phyloP scores from a whole-genome alignment of 345 rosid species.

The Raphanus raphanistrum region DNA sequence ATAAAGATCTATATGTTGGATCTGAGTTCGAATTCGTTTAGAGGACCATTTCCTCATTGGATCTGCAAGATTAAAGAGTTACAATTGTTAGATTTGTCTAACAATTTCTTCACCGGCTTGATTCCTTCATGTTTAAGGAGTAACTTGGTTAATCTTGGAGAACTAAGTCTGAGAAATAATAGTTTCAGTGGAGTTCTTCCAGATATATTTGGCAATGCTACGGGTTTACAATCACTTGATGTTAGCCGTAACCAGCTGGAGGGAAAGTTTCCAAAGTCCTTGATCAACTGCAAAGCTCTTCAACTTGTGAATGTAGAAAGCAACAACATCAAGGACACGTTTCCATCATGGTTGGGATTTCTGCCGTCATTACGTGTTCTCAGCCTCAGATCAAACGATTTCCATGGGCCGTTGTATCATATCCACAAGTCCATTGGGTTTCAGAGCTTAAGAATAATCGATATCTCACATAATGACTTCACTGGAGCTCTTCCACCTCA shows the following conservation, averaged over 20 bases:
- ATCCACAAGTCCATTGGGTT: not conserved
- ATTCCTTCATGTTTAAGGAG: constrained; percentile 39
- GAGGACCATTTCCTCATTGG: constrained; percentile 33
- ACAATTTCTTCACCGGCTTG: not conserved
- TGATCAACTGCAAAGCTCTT: constrained; percentile 26
- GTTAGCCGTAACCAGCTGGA: not conserved
- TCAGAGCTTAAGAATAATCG: constrained; percentile 47
- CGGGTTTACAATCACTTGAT: not conserved
- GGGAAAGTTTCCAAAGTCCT: not conserved
- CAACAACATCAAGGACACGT: constrained; percentile 23
- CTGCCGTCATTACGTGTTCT: not conserved
- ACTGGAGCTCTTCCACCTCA: not conserved
- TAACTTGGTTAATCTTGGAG: not conserved
- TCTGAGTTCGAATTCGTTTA: constrained; percentile 14
- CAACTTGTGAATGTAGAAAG: constrained; percentile 28
- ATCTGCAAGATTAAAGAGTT: constrained; percentile 34
- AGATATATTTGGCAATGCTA: not conserved
- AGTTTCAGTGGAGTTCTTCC: not conserved
- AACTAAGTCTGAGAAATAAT: constrained; percentile 4
- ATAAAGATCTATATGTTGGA: not conserved
- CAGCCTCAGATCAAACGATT: constrained; percentile 31
- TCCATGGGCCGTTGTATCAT: constrained; percentile 40
- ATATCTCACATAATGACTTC: constrained; percentile 27
- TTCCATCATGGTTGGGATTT: constrained; percentile 18
- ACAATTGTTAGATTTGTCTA: constrained; percentile 43